phyloP scores from a whole-genome alignment of 257 asterid genomes.

The Anisodus acutangulus region DNA sequence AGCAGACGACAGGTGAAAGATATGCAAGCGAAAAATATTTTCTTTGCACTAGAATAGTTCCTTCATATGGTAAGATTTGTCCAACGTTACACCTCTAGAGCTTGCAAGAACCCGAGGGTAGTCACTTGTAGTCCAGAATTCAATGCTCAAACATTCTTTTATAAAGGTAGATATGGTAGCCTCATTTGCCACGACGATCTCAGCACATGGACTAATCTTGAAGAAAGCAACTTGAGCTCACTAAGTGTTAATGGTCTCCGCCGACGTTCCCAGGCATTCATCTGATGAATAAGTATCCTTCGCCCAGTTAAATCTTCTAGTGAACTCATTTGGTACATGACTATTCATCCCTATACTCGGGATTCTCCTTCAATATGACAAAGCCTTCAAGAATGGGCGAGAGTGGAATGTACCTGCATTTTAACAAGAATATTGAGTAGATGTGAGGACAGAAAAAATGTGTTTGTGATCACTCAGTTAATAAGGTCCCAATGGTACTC shows the following conservation, averaged over 20 bases:
- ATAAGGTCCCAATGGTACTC: not conserved
- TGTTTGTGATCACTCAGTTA: not conserved
- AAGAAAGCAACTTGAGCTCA: not conserved
- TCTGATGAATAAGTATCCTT: not conserved
- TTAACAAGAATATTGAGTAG: not conserved
- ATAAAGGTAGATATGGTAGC: not conserved
- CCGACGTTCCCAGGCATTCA: not conserved
- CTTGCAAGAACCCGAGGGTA: not conserved
- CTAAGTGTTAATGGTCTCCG: not conserved
- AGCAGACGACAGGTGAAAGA: not conserved
- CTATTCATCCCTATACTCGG: constrained; percentile 73
- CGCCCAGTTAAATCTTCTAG: not conserved
- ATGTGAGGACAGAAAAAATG: not conserved
- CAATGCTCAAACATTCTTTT: not conserved
- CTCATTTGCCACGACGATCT: not conserved
- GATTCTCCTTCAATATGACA: constrained; percentile 88
- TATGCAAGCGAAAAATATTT: not conserved
- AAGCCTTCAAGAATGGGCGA: constrained; percentile 96
- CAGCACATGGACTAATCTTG: not conserved
- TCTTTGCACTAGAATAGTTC: not conserved
- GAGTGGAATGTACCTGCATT: constrained; percentile 76
- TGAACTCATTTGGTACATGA: not conserved
- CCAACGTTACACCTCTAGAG: not conserved
- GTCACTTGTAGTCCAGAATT: not conserved
- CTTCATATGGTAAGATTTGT: not conserved